phyloP scores from a whole-genome alignment of 2,329 filamentous ascomycete genomes.

The Fusarium heterosporum region DNA sequence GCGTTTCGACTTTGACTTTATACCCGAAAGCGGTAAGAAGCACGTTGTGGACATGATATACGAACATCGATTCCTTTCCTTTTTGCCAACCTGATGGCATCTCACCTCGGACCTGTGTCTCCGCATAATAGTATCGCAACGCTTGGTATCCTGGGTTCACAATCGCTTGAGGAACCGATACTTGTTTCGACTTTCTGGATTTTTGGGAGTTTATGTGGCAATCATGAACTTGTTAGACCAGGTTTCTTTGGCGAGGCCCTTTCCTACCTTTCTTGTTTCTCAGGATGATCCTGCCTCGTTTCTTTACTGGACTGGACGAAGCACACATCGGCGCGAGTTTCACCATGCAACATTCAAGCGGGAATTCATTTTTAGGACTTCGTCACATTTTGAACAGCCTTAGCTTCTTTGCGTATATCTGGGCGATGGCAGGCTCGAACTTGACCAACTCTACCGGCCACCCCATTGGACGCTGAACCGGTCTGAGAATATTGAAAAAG shows the following conservation, averaged over 20 bases:
- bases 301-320: constrained; percentile 10
- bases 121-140: constrained; percentile 23
- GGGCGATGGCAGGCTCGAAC: not conserved
- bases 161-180: constrained; percentile 9
- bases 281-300: constrained; percentile 8
- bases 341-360: constrained; percentile 39
- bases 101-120: constrained; percentile 23
- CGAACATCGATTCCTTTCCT: constrained; percentile 23
- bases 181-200: constrained; percentile 15
- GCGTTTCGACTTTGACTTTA: constrained; percentile 24
- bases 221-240: constrained; percentile 30
- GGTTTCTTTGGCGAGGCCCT: constrained; percentile 1
- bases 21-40: constrained; percentile 36
- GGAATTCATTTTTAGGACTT: not conserved
- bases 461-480: constrained; percentile 15
- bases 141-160: constrained; percentile 28
- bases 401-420: not conserved
- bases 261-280: constrained; percentile 16
- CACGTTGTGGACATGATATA: constrained; percentile 44
- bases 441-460: not conserved
- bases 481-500: constrained; percentile 17
- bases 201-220: constrained; percentile 6
- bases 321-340: constrained; percentile 39
- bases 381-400: constrained; percentile 1
- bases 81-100: constrained; percentile 28